Evolutionary conservation across 2,329 filamentous ascomycete genomes (phyloP), one percentile per base, ranked within the genome.

Genomic region (Nannizzia gypsea): DNA sequence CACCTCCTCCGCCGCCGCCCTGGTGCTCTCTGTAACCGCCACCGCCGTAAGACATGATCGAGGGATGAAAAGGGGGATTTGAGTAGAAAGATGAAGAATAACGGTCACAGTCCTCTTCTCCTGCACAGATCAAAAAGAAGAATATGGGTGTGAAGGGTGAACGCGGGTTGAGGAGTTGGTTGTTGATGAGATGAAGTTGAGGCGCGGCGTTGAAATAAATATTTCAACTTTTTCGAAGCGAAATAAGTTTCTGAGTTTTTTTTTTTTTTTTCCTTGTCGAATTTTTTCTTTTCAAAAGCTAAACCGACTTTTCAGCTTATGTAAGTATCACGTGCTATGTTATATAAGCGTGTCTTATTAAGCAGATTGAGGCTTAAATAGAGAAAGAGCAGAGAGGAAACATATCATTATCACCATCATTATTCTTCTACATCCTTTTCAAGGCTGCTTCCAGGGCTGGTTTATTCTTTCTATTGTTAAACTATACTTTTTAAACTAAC

Each of bases 31-130:
- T 75, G 66, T 76, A 74, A 60, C 73, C 70, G 64, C 72, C 71
- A 63, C 74, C 73, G 64, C 83, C 81, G 83, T 89, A 88, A 76
- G 86, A 88, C 86, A 89, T 89, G 72, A 70, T 81, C 34, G 55
- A 63, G 57, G 60, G 64, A 63, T 65, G 50, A 59, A 57, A 17
- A 36, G 13, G 8, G 13, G 26, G 26, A 13, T 48, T 28, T 46
- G 36, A 46, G 22, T 20, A 40, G 42, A 50, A 60, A 24, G 44
- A 56, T 42, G 50, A 31, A 38, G 61, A 60, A 57, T 48, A 48
- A 64, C 65, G 60, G 61, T 42, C 38, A 59, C 60, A 65, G 65
- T 59, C 66, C 63, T 63, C 65, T 66, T 65, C 66, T 22, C 42
- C 42, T 1, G 42, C 6, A 62, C 60, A 62, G 64, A 56, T 54